Conservation (phyloP, 169 alveolate species). For the Cardiosporidium cionae region DNA sequence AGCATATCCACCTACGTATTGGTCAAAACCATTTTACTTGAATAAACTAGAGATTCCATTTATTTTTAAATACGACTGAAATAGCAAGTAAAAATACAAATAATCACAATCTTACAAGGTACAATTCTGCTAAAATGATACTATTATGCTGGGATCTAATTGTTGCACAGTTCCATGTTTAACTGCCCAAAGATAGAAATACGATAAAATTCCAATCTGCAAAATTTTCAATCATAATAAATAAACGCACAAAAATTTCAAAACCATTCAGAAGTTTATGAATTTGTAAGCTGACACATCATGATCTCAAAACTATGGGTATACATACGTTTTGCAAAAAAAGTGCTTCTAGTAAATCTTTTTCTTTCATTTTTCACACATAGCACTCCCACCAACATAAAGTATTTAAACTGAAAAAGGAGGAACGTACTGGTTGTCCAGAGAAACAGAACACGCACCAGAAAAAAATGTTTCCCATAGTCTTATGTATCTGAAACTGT, state of each 20-base stretch:
- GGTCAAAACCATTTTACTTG: too few relatives aligned
- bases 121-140: too few relatives aligned
- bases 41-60: too few relatives aligned
- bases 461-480: conserved; percentile 76
- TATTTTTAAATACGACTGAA: too few relatives aligned
- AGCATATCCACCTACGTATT: too few relatives aligned
- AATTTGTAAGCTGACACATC: neutral
- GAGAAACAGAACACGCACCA: conserved; percentile 85
- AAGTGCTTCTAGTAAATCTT: neutral
- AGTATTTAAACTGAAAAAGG: conserved; percentile 10
- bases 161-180: conserved; percentile 20
- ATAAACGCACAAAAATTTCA: neutral
- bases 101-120: too few relatives aligned
- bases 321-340: neutral
- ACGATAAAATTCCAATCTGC: conserved; percentile 19
- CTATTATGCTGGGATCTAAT: conserved; percentile 12
- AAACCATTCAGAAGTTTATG: neutral
- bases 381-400: neutral
- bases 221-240: neutral
- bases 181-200: conserved; percentile 21
- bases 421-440: conserved; percentile 83
- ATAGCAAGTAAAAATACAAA: too few relatives aligned
- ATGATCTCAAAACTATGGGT: neutral
- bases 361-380: neutral
- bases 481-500: conserved; percentile 60